Percentiles rank a stretch among this genome's conserved stretches.
These are phyloP conservation scores for Cladorrhinum samala DNA, from an alignment of 495 filamentous ascomycete genomes.

Conservation along the genomic window DNA sequence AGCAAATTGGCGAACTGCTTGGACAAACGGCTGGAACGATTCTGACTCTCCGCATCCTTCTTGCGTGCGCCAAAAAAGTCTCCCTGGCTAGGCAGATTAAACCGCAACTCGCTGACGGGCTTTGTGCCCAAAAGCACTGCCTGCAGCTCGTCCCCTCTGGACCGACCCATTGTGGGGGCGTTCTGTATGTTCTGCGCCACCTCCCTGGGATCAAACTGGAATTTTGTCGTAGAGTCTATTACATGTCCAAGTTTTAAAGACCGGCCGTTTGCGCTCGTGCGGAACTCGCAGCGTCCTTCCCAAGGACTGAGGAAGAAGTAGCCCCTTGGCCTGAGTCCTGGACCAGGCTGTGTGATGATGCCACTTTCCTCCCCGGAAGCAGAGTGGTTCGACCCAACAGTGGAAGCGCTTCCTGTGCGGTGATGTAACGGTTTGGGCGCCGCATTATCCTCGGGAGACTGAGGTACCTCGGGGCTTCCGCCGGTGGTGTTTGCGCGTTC, in stretches of 20 bases:
- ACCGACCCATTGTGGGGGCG: conserved; percentile 26
- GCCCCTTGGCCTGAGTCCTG: conserved; percentile 40
- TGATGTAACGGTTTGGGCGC: conserved; percentile 20
- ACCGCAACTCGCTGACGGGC: conserved; percentile 77
- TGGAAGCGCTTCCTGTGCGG: conserved; percentile 30
- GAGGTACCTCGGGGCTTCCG: conserved; percentile 9
- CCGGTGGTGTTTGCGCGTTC: conserved; percentile 21
- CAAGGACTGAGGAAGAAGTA: conserved; percentile 77
- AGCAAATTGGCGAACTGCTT: conserved; percentile 34
- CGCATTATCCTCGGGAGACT: conserved; percentile 13
- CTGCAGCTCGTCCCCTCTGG: conserved; percentile 21
- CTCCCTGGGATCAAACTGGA: conserved; percentile 36
- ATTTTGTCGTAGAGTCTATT: conserved; percentile 33
- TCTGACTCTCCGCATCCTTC: conserved; percentile 12
- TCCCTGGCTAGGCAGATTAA: conserved; percentile 61
- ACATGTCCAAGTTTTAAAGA: conserved; percentile 74
- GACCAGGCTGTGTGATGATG: conserved; percentile 38
- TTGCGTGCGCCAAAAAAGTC: conserved; percentile 25
- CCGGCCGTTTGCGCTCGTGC: conserved; percentile 64
- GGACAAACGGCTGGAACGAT: conserved; percentile 23
- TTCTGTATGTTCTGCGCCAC: conserved; percentile 30
- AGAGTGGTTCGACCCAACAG: conserved; percentile 33
- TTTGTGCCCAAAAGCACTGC: conserved; percentile 32
- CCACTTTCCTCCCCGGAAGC: conserved; percentile 14
- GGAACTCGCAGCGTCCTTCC: conserved; percentile 78